Evolutionary conservation across 805 yeast genomes (phyloP), one percentile per base, ranked within the genome.

Genomic region (Kazachstania kunashirensis): DNA sequence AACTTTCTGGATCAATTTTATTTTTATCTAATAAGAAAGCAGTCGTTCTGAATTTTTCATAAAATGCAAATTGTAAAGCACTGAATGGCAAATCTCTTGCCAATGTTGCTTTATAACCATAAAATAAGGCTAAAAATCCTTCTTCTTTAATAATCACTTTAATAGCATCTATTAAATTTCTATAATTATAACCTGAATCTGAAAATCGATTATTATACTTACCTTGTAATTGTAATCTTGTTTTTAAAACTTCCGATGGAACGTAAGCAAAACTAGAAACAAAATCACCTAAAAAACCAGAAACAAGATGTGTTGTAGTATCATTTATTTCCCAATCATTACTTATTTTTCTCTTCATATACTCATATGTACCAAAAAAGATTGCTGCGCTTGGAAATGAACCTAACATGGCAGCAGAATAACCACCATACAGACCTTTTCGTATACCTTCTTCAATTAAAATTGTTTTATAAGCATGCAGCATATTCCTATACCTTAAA

Each of bases 41-140:
- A 49, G 63, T 59, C 43, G 71, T 68, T 50, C 94, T 68, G 47
- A 81, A 79, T 53, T 75, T 73, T 59, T 92, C 98, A 61, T 92
- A 92, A 50, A 92, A 89, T 33, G 97, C 95, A 65, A 92, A 81
- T 56, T 92, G 98, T 36, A 92, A 67, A 1, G 96, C 97, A 47
- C 95, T 82, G 60, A 92, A 92, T 6, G 99, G 99, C 47, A 92
- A 63, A 54, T 92, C 99, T 45, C 99, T 73, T 15, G 81, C 74
- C 42, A 92, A 63, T 0, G 99, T 92, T 19, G 96, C 97, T 57
- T 83, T 86, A 62, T 89, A 92, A 0, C 99, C 99, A 57, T 73
- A 84, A 41, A 83, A 82, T 43, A 92, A 66, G 0, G 96, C 78
- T 10, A 69, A 62, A 33, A 69, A 55, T 9, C 97, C 97, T 62